A percentile compares a stretch with the other conserved stretches of the same genome.
phyloP scores from a whole-genome alignment of 2,329 filamentous ascomycete genomes.

The Fusarium floridanum region DNA sequence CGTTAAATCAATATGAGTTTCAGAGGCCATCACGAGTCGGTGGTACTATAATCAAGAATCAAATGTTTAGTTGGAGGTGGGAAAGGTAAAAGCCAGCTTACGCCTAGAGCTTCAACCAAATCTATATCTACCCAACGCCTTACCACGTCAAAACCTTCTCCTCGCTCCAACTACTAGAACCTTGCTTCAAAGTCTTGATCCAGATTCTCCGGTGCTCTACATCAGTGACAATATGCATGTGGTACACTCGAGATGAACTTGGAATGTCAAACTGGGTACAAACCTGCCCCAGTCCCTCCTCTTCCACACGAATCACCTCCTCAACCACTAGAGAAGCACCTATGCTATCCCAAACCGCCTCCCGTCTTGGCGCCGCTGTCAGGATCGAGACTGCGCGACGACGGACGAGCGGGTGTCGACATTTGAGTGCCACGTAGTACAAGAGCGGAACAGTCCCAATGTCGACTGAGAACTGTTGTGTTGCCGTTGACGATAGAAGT shows the following conservation, averaged over 20 bases:
- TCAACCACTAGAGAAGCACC: constrained; percentile 17
- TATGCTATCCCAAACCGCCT: constrained; percentile 35
- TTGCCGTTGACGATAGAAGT: constrained; percentile 4
- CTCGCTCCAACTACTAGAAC: constrained; percentile 3
- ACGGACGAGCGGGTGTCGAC: constrained; percentile 28
- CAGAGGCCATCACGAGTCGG: too few species aligned
- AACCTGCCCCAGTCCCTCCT: constrained; percentile 13
- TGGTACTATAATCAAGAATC: too few species aligned
- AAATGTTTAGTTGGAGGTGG: too few species aligned
- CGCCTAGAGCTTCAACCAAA: too few species aligned
- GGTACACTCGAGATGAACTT: neutral
- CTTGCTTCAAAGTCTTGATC: constrained; percentile 17
- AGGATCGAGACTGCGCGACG: constrained; percentile 23
- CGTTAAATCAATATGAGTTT: too few species aligned
- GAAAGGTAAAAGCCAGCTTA: too few species aligned
- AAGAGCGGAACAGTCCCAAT: constrained; percentile 28
- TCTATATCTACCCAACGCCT: neutral
- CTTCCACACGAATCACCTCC: constrained; percentile 26
- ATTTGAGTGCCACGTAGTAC: constrained; percentile 35
- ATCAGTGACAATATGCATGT: constrained; percentile 18
- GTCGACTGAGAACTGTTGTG: constrained; percentile 14
- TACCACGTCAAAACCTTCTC: constrained; percentile 29
- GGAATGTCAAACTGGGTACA: constrained; percentile 17
- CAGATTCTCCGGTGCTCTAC: constrained; percentile 19
- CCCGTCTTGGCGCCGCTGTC: constrained; percentile 17